Evolutionary conservation across 2,329 filamentous ascomycete genomes (phyloP), one percentile per base, ranked within the genome.

Genomic region (Talaromyces sp.): DNA sequence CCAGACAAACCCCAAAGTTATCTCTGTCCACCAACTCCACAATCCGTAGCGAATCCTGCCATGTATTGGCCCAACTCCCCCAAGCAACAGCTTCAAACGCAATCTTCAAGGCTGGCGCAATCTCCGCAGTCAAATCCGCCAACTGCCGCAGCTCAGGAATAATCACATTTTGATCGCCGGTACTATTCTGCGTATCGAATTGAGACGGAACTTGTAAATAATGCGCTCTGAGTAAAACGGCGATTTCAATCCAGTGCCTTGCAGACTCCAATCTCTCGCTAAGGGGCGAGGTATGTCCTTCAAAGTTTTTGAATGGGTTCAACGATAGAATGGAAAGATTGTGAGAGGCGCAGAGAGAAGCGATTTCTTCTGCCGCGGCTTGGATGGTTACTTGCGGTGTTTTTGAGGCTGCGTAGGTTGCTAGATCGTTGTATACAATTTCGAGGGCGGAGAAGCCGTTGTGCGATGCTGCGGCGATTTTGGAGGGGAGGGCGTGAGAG

Each of bases 1-100:
- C 73, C 3, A 75, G 66, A 56, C 74, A 76, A 6, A 75, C 65
- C 7, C 73, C 73, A 63, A 76, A 76, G 54, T 76, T 76, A 3
- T 66, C 25, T 11, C 72, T 67, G 53, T 69, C 66, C 0, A 76
- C 74, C 3, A 65, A 27, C 7, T 70, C 31, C 1, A 74, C 70
- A 36, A 75, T 65, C 1, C 69, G 58, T 6, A 75, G 45, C 2
- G 70, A 69, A 5, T 70, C 69, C 58, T 76, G 69, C 74, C 74
- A 76, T 22, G 69, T 68, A 8, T 67, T 51, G 40, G 70, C 68
- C 47, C 72, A 68, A 29, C 56, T 70, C 11, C 69, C 70, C 72
- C 74, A 76, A 8, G 61, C 61, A 1, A 69, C 70, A 10, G 68
- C 68, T 59, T 76, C 73, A 59, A 74, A 75, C 3, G 74, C 72